Conservation (phyloP, 257 asterid genomes). For the Ajuga chamaepitys region DNA sequence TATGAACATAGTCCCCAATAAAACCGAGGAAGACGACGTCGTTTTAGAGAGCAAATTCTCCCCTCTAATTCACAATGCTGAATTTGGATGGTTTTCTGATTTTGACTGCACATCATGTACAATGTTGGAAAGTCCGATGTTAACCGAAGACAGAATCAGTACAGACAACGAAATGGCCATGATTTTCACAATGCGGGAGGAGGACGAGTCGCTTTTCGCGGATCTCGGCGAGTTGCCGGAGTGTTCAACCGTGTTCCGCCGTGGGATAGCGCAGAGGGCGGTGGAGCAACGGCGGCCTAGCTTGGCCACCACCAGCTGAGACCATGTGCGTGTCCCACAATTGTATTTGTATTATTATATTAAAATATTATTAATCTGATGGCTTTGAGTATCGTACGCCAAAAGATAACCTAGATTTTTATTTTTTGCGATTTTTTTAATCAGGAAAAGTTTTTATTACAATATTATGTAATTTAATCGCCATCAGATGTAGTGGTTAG, state of each 20-base stretch:
- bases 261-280: conserved; percentile 49
- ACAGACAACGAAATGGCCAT: conserved; percentile 43
- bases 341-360: not conserved
- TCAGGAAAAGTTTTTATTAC: conserved; percentile 2
- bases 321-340: not conserved
- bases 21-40: conserved; percentile 13
- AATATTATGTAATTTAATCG: conserved; percentile 21
- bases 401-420: conserved; percentile 21
- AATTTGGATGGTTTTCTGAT: conserved; percentile 65
- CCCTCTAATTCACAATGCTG: conserved; percentile 16
- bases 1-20: not conserved
- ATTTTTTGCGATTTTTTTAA: not conserved
- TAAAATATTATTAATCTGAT: conserved; percentile 10
- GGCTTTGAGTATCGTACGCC: conserved; percentile 25
- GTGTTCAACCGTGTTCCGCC: conserved; percentile 72
- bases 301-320: conserved; percentile 41
- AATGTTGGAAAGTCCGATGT: conserved; percentile 54
- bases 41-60: conserved; percentile 26
- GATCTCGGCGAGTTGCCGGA: conserved; percentile 94
- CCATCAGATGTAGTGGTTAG: conserved; percentile 39
- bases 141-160: conserved; percentile 26
- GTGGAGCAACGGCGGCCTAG: conserved; percentile 42
- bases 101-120: conserved; percentile 44
- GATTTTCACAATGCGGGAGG: conserved; percentile 66
- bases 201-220: conserved; percentile 73